Percentiles rank a stretch among this genome's conserved stretches.
phyloP scores from a whole-genome alignment of 2,329 filamentous ascomycete species.

The Zymoseptoria crescenta region DNA sequence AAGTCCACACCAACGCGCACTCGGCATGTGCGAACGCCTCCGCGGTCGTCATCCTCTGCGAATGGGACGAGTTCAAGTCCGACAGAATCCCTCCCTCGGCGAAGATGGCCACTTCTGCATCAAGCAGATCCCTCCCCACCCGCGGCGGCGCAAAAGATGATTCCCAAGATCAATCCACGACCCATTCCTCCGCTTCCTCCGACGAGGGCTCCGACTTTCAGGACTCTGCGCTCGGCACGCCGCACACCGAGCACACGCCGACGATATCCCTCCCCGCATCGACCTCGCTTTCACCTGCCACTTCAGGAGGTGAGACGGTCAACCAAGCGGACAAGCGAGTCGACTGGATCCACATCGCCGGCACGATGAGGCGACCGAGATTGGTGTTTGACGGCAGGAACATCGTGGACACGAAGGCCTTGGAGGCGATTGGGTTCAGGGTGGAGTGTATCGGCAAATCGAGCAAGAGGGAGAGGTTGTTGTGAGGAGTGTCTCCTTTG shows the following conservation, averaged over 20 bases:
- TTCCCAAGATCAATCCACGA: background rate
- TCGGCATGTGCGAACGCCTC: slow-evolving; percentile 28
- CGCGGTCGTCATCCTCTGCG: slow-evolving; percentile 30
- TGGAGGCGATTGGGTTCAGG: slow-evolving; percentile 30
- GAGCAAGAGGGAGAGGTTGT: slow-evolving; percentile 9
- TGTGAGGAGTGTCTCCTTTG: slow-evolving; percentile 1
- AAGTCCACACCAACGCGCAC: slow-evolving; percentile 25
- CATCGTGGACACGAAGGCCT: slow-evolving; percentile 27
- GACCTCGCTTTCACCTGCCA: background rate
- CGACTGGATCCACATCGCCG: slow-evolving; percentile 28
- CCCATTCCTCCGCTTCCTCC: slow-evolving; percentile 9
- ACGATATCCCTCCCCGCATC: background rate
- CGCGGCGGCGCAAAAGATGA: background rate
- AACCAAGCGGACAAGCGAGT: slow-evolving; percentile 16
- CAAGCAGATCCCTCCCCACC: background rate
- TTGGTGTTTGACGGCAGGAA: slow-evolving; percentile 33
- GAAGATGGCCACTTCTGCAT: too few relatives aligned
- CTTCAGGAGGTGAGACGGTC: background rate
- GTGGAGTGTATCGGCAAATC: slow-evolving; percentile 31
- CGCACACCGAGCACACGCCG: slow-evolving; percentile 5
- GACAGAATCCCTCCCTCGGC: slow-evolving; percentile 13
- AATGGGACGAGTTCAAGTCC: slow-evolving; percentile 31
- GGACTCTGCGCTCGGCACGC: slow-evolving; percentile 14
- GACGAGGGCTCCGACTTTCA: slow-evolving; percentile 13
- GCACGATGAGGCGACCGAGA: slow-evolving; percentile 27